phyloP scores from a whole-genome alignment of 352 stramenopile genomes.

The Phytophthora uliginosa region DNA sequence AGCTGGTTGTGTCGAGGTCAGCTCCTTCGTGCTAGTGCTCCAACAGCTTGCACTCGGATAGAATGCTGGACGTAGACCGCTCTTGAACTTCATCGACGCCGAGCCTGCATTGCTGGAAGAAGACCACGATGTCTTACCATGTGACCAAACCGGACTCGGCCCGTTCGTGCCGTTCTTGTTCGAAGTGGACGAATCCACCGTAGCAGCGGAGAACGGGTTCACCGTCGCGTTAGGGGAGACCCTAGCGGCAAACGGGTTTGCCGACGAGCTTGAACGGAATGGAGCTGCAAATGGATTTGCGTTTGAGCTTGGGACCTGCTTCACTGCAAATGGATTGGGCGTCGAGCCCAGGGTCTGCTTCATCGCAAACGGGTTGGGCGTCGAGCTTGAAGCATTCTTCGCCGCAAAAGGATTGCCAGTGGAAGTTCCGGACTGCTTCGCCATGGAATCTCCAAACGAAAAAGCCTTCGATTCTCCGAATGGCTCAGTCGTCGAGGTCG shows the following conservation, averaged over 20 bases:
- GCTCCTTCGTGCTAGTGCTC: not conserved
- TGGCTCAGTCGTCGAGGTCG: not conserved
- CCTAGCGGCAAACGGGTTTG: conserved; percentile 15
- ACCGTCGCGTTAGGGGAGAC: not conserved
- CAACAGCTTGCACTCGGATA: conserved; percentile 5
- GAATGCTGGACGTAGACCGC: conserved; percentile 12
- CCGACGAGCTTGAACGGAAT: not conserved
- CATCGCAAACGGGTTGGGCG: conserved; percentile 4
- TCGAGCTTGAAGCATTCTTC: not conserved
- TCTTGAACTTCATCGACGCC: conserved; percentile 24
- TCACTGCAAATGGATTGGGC: conserved; percentile 11
- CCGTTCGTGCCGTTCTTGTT: conserved; percentile 4
- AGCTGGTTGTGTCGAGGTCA: not conserved
- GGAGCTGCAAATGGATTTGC: conserved; percentile 17
- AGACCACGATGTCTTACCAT: not conserved
- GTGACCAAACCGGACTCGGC: conserved; percentile 5
- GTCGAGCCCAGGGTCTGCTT: not conserved
- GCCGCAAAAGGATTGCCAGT: conserved; percentile 17
- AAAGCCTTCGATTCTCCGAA: not conserved
- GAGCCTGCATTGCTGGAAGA: not conserved
- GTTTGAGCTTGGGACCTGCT: not conserved
- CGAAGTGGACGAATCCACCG: not conserved
- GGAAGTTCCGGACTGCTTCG: not conserved
- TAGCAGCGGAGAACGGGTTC: conserved; percentile 4
- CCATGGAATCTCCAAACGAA: not conserved